Evolutionary conservation across 2,329 filamentous ascomycete genomes (phyloP), one percentile per base, ranked within the genome.

Genomic region (Curvularia hawaiiensis): DNA sequence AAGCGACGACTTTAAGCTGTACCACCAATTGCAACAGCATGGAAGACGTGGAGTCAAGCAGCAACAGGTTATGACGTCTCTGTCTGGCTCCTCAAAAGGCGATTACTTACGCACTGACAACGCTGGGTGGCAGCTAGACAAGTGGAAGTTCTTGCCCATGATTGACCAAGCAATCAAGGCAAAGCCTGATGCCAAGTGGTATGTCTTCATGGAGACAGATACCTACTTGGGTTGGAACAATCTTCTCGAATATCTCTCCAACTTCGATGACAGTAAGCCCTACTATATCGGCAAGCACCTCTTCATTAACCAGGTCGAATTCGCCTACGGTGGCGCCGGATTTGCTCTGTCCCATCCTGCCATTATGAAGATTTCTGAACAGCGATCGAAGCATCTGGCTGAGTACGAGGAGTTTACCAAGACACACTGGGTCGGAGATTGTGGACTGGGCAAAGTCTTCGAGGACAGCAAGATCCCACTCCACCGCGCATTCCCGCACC

Each of bases 131-230:
- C 80, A 77, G 54, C 73, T 85, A 33, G 83, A 85, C 63, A 85
- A 85, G 65, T 85, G 82, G 82, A 85, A 85, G 69, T 85, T 85
- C 63, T 75, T 85, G 26, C 83, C 83, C 6, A 80, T 85, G 75
- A 79, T 83, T 7, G 80, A 83, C 59, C 78, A 81, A 59, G 79
- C 82, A 1, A 75, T 79, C 41, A 58, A 69, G 18, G 52, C 73
- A 48, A 72, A 71, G 59, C 73, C 74, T 3, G 61, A 69, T 43
- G 71, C 71, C 10, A 76, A 75, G 58, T 77, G 74, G 75, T 77
- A 61, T 51, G 69, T 77, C 54, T 76, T 77, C 61, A 70, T 77
- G 38, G 75, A 77, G 57, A 65, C 72, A 4, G 75, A 77, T 58
- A 76, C 75, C 3, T 74, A 69, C 59, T 59, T 77, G 3, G 67